These are phyloP conservation scores for Aspergillus haitiensis DNA, from an alignment of 495 filamentous ascomycete genomes.

Conservation along the genomic window DNA sequence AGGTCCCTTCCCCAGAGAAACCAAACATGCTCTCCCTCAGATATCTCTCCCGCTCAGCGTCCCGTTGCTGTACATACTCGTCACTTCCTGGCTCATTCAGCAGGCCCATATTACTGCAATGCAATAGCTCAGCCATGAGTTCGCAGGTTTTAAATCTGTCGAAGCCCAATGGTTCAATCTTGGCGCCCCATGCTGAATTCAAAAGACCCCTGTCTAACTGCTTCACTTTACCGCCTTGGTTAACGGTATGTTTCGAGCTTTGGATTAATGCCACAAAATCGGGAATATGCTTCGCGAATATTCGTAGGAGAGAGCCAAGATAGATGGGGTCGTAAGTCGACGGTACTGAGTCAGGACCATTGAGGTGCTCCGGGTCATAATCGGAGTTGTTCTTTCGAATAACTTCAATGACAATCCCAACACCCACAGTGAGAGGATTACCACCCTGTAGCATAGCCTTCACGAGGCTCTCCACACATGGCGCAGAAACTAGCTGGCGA, in stretches of 20 bases:
- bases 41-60: conserved; percentile 77
- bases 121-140: conserved; percentile 94
- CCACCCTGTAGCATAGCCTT: conserved; percentile 90
- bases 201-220: conserved; percentile 63
- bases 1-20: conserved; percentile 39
- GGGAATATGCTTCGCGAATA: conserved; percentile 89
- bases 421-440: conserved; percentile 92
- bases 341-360: conserved; percentile 72
- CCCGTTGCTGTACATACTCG: conserved; percentile 75
- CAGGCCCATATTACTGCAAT: conserved; percentile 98
- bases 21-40: conserved; percentile 63
- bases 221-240: conserved; percentile 58
- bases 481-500: conserved; percentile 86
- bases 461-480: conserved; percentile 79
- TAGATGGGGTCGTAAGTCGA: conserved; percentile 94
- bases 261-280: conserved; percentile 91
- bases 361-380: conserved; percentile 87
- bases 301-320: conserved; percentile 84
- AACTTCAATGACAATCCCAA: conserved; percentile 97
- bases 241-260: conserved; percentile 60
- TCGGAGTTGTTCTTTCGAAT: conserved; percentile 99
- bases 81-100: conserved; percentile 93
- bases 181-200: conserved; percentile 81
- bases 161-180: conserved; percentile 94
- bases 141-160: conserved; percentile 99